Evolutionary conservation across 192 early-diverging fungal genomes (phyloP).

Genomic region (Fimicolochytrium jonesii): DNA sequence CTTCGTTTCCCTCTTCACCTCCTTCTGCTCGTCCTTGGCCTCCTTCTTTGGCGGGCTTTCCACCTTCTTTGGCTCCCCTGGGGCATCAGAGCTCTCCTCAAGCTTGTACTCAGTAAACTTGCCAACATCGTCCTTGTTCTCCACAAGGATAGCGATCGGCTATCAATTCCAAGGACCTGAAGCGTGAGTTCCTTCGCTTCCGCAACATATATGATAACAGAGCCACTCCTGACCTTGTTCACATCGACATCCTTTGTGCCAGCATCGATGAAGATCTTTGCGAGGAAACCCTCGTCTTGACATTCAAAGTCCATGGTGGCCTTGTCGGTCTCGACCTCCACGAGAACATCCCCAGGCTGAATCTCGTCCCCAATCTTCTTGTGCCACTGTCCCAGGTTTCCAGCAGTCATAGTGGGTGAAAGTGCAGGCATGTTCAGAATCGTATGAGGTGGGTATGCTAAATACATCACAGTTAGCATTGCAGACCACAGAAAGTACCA

Average conservation of each 20-base stretch:
- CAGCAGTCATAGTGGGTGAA: constrained; percentile 94
- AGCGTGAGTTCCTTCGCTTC: neutral
- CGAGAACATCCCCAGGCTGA: constrained; percentile 83
- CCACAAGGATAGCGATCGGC: constrained; percentile 88
- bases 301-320: constrained; percentile 99
- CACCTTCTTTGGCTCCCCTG: constrained; percentile 30
- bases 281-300: constrained; percentile 95
- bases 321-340: constrained; percentile 99
- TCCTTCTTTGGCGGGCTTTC: neutral
- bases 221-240: constrained; percentile 50
- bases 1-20: neutral
- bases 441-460: constrained; percentile 64
- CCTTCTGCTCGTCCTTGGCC: constrained; percentile 4
- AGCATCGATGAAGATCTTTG: constrained; percentile 76
- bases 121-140: constrained; percentile 80
- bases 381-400: constrained; percentile 86
- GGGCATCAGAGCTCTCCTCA: constrained; percentile 22
- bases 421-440: constrained; percentile 94
- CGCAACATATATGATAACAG: constrained; percentile 3
- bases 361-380: constrained; percentile 92
- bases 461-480: neutral
- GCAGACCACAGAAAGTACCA: neutral
- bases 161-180: constrained; percentile 37
- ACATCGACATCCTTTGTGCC: constrained; percentile 88
- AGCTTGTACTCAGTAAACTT: constrained; percentile 79